Percentiles rank a stretch among this genome's conserved stretches.
Conservation (phyloP, 148 eudicot species). For the Polygonum aviculare region DNA sequence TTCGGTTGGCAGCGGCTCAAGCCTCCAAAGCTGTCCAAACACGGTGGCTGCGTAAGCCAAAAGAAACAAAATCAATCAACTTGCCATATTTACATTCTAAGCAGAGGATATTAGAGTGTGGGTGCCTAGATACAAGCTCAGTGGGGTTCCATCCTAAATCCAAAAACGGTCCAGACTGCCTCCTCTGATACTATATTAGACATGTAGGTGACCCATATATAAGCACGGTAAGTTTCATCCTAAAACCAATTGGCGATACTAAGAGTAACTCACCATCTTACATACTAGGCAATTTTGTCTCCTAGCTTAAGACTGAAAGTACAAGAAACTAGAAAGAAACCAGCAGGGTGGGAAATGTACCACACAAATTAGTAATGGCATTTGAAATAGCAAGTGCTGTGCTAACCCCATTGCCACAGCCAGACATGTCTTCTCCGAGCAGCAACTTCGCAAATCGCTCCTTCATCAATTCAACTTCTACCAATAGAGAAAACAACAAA, state of each 20-base stretch:
- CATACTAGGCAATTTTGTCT: too few relatives aligned
- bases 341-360: constrained; percentile 18
- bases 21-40: constrained; percentile 18
- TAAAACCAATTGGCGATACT: too few relatives aligned
- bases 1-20: constrained; percentile 10
- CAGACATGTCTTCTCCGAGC: constrained; percentile 93
- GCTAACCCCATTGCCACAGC: constrained; percentile 71
- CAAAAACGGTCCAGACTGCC: too few relatives aligned
- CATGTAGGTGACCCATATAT: too few relatives aligned
- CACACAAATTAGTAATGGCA: constrained; percentile 84
- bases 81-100: not conserved
- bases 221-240: too few relatives aligned
- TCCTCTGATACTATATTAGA: too few relatives aligned
- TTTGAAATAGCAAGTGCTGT: constrained; percentile 74
- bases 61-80: not conserved
- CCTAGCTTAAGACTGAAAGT: not conserved
- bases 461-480: constrained; percentile 79
- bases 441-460: constrained; percentile 78
- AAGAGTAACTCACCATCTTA: too few relatives aligned
- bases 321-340: not conserved
- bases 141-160: too few relatives aligned
- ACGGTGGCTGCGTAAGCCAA: constrained; percentile 29
- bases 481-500: not conserved
- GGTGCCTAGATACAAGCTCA: too few relatives aligned
- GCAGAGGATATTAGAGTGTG: too few relatives aligned